Evolutionary conservation across 768 basidiomycete genomes (phyloP).

Genomic region (Pisolithus microcarpus): DNA sequence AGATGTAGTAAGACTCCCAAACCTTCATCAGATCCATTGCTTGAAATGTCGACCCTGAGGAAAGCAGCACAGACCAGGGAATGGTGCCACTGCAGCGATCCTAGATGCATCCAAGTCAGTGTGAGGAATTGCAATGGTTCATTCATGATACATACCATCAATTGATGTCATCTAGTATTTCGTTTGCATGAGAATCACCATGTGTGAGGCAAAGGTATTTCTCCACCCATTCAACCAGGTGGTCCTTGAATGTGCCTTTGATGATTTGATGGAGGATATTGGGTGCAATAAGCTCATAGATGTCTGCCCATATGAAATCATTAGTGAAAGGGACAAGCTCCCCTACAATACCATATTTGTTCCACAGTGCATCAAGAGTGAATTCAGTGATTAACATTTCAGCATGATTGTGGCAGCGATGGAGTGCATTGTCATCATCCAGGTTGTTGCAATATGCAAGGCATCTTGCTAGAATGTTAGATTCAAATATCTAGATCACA

Average conservation of each 20-base stretch:
- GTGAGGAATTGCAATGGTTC: neutral
- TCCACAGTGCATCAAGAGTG: conserved; percentile 17
- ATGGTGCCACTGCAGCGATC: conserved; percentile 22
- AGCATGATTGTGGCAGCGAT: too few relatives aligned
- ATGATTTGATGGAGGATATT: conserved; percentile 26
- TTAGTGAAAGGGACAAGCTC: conserved; percentile 27
- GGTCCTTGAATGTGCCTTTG: conserved; percentile 31
- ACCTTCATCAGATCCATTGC: conserved; percentile 40
- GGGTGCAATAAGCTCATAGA: conserved; percentile 21
- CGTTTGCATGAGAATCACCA: conserved; percentile 8
- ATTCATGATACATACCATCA: conserved; percentile 9
- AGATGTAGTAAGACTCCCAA: neutral
- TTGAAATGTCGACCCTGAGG: conserved; percentile 26
- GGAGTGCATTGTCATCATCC: too few relatives aligned
- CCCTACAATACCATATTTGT: conserved; percentile 26
- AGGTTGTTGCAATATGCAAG: too few relatives aligned
- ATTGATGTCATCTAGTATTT: conserved; percentile 27
- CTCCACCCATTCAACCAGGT: conserved; percentile 27
- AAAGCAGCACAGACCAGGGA: conserved; percentile 23
- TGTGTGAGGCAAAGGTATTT: conserved; percentile 14
- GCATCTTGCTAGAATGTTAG: too few relatives aligned
- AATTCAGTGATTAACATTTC: too few relatives aligned
- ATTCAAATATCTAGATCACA: too few relatives aligned
- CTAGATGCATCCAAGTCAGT: conserved; percentile 5
- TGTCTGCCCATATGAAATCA: conserved; percentile 27